phyloP scores from a whole-genome alignment of 495 filamentous ascomycete species.

The Schizothecium vesticola region DNA sequence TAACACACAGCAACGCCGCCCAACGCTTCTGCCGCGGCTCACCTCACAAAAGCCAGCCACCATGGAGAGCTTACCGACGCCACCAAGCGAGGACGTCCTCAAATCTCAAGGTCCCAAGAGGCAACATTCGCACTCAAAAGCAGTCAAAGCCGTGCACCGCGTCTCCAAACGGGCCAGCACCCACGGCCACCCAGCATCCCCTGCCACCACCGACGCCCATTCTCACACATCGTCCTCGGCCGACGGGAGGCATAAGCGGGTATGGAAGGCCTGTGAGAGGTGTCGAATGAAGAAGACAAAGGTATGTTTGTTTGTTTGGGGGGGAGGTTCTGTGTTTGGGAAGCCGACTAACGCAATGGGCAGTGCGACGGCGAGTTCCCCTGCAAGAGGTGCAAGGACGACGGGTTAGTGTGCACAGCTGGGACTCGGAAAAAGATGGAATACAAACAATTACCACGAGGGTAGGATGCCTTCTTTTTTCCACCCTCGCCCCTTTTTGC shows the following conservation, averaged over 20 bases:
- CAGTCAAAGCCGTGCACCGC: constrained; percentile 27
- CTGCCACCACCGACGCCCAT: constrained; percentile 22
- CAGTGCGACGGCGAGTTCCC: constrained; percentile 64
- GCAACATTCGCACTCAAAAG: constrained; percentile 22
- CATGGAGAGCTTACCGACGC: constrained; percentile 45
- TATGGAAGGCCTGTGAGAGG: constrained; percentile 66
- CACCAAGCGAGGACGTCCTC: constrained; percentile 41
- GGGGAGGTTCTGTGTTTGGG: neutral
- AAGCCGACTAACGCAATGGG: constrained; percentile 10
- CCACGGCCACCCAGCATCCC: constrained; percentile 27
- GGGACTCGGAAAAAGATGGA: constrained; percentile 55
- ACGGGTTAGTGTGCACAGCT: constrained; percentile 53
- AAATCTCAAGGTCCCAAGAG: constrained; percentile 25
- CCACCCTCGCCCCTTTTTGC: neutral
- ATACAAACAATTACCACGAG: constrained; percentile 53
- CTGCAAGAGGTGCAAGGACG: constrained; percentile 62
- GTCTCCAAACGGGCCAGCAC: constrained; percentile 27
- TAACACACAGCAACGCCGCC: neutral
- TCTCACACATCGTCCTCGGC: constrained; percentile 19
- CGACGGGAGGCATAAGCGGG: constrained; percentile 55
- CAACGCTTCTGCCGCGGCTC: neutral
- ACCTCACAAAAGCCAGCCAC: constrained; percentile 11
- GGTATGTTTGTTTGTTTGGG: constrained; percentile 29
- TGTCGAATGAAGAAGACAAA: constrained; percentile 71
- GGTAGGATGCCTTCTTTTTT: constrained; percentile 27